These are phyloP conservation scores for Sphenostylis stenocarpa DNA, from an alignment of 306 rosid genomes.

Conservation along the genomic window DNA sequence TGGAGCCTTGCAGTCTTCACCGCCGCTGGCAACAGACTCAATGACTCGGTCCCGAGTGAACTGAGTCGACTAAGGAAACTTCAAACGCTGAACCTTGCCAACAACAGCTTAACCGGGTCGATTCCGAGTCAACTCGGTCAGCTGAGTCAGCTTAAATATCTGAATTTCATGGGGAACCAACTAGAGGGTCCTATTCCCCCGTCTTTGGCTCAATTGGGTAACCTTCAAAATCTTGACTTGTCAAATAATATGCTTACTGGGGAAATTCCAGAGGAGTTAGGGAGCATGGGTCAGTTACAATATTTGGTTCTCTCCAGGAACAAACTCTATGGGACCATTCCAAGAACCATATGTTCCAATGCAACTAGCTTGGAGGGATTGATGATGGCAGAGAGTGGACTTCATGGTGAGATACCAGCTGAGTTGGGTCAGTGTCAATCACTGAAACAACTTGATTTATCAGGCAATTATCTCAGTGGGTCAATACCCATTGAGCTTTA, in stretches of 20 bases:
- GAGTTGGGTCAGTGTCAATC: slow-evolving; percentile 65
- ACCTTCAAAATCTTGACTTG: slow-evolving; percentile 71
- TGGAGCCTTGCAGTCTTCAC: slow-evolving; percentile 55
- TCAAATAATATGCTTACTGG: slow-evolving; percentile 65
- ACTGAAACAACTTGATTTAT: slow-evolving; percentile 65
- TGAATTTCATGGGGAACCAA: slow-evolving; percentile 63
- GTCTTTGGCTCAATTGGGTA: slow-evolving; percentile 57
- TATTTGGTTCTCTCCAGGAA: slow-evolving; percentile 60
- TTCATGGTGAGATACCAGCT: slow-evolving; percentile 68
- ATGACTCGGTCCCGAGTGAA: slow-evolving; percentile 61
- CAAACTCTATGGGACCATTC: slow-evolving; percentile 57
- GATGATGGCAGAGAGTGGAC: slow-evolving; percentile 37
- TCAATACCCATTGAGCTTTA: slow-evolving; percentile 71
- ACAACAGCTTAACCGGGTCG: slow-evolving; percentile 65
- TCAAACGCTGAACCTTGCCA: slow-evolving; percentile 55
- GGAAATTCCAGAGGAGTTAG: slow-evolving; percentile 61
- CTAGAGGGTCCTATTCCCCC: slow-evolving; percentile 66
- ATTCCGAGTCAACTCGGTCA: slow-evolving; percentile 72
- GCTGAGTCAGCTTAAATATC: slow-evolving; percentile 52
- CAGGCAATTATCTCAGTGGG: slow-evolving; percentile 65
- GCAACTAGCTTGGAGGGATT: slow-evolving; percentile 61
- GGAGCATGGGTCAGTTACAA: slow-evolving; percentile 49
- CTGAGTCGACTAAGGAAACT: slow-evolving; percentile 62
- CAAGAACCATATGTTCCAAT: slow-evolving; percentile 66
- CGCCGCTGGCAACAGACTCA: slow-evolving; percentile 53